phyloP scores from a whole-genome alignment of 345 rosid genomes.

The Citrus inodora region DNA sequence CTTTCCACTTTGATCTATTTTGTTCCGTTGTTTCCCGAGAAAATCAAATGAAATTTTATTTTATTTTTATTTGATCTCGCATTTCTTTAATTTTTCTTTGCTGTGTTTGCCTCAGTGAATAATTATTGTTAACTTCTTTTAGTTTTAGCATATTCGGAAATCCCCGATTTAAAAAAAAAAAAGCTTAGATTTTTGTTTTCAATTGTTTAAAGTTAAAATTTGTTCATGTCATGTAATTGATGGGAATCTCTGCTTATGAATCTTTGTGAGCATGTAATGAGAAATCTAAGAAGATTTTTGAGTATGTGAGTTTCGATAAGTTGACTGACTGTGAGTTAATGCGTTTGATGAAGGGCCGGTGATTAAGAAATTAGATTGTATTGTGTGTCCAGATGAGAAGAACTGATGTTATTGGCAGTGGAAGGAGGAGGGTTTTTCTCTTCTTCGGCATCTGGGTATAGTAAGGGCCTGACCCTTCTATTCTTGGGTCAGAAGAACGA shows the following conservation, averaged over 20 bases:
- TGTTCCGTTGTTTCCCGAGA: constrained; percentile 31
- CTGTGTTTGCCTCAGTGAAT: background rate
- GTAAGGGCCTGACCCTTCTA: constrained; percentile 85
- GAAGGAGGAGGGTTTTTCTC: constrained; percentile 99
- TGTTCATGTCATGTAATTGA: no score
- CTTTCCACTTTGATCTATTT: background rate
- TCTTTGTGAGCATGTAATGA: background rate
- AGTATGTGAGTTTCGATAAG: constrained; percentile 7
- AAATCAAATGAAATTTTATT: background rate
- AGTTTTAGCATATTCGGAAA: background rate
- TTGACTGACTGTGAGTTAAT: constrained; percentile 21
- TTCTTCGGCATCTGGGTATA: constrained; percentile 95
- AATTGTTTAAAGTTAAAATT: background rate
- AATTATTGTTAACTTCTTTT: background rate
- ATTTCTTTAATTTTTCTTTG: background rate
- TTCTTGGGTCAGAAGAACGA: constrained; percentile 79
- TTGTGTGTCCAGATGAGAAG: constrained; percentile 67
- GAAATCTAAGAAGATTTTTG: background rate
- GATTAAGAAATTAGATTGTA: constrained; percentile 14
- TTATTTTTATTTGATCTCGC: background rate
- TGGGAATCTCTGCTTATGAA: background rate
- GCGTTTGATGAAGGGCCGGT: constrained; percentile 28
- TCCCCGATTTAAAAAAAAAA: background rate
- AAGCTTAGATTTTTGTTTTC: background rate
- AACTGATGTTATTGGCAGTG: constrained; percentile 91